phyloP scores from a whole-genome alignment of 2,329 filamentous ascomycete species.

The Ceratocystis alfenasii region DNA sequence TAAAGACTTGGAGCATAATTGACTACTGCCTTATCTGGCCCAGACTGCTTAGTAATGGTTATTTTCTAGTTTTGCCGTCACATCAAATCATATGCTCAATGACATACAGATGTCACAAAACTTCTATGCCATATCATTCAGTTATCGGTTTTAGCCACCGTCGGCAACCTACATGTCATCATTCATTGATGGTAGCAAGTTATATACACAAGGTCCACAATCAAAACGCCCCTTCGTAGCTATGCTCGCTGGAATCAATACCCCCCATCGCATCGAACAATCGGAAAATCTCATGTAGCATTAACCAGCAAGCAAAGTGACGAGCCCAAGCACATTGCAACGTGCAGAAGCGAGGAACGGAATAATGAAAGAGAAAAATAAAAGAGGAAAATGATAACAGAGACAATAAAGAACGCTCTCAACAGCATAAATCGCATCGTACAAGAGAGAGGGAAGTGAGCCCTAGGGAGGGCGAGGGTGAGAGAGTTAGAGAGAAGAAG shows the following conservation, averaged over 20 bases:
- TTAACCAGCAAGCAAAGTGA: neutral
- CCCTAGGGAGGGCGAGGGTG: neutral
- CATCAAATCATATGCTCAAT: too few relatives aligned
- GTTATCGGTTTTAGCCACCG: constrained; percentile 22
- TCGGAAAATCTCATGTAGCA: neutral
- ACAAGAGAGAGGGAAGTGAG: neutral
- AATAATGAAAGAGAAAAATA: neutral
- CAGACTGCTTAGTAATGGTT: too few relatives aligned
- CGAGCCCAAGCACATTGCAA: neutral
- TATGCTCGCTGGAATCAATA: neutral
- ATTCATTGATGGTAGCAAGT: constrained; percentile 12
- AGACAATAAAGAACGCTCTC: neutral
- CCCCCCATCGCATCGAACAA: neutral
- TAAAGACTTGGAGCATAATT: too few relatives aligned
- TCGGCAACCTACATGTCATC: constrained; percentile 18
- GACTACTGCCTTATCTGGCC: too few relatives aligned
- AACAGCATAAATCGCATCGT: neutral
- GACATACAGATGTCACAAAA: neutral
- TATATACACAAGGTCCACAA: constrained; percentile 19
- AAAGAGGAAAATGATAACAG: neutral
- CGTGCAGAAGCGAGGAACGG: neutral
- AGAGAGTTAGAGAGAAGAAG: neutral
- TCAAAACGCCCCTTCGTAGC: neutral
- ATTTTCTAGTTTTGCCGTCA: neutral
- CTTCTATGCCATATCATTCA: neutral